Conservation (phyloP, 2,329 filamentous ascomycete species). For the Colletotrichum truncatum region DNA sequence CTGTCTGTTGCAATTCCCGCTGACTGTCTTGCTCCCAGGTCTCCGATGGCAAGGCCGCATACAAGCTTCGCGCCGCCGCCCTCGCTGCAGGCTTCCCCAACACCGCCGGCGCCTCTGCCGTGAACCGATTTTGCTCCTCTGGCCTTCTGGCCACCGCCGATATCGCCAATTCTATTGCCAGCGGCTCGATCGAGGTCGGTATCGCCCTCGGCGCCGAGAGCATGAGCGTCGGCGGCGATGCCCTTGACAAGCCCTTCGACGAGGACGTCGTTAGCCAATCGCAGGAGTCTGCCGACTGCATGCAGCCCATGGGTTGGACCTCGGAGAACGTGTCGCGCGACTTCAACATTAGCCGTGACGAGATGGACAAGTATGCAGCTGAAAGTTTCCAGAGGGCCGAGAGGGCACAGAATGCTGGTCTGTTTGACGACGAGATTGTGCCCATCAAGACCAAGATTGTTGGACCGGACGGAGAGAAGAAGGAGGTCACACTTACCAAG, state of each 20-base stretch:
- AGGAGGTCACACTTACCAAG: slow-evolving; percentile 79
- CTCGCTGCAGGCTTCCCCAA: slow-evolving; percentile 95
- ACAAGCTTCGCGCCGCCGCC: slow-evolving; percentile 88
- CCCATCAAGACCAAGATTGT: slow-evolving; percentile 86
- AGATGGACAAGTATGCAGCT: slow-evolving; percentile 85
- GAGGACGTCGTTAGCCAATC: slow-evolving; percentile 75
- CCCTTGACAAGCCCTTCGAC: slow-evolving; percentile 78
- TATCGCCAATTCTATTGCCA: slow-evolving; percentile 86
- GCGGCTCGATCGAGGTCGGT: slow-evolving; percentile 85
- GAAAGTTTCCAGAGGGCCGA: slow-evolving; percentile 91
- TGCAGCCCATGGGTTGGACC: slow-evolving; percentile 98
- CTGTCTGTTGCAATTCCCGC: neutral
- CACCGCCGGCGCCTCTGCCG: slow-evolving; percentile 80
- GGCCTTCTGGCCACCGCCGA: slow-evolving; percentile 95
- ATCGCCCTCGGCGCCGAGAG: slow-evolving; percentile 88
- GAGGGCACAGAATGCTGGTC: slow-evolving; percentile 87
- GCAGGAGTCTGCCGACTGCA: slow-evolving; percentile 85
- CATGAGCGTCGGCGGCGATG: slow-evolving; percentile 82
- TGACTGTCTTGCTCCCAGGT: slow-evolving; percentile 60
- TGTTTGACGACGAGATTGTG: slow-evolving; percentile 93
- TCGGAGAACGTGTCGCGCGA: slow-evolving; percentile 94
- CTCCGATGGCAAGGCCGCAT: slow-evolving; percentile 84
- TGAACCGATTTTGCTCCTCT: slow-evolving; percentile 98
- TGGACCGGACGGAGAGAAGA: slow-evolving; percentile 82
- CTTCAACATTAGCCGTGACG: slow-evolving; percentile 83